phyloP scores from a whole-genome alignment of 2,329 filamentous ascomycete species.

The Aspergillus oerlinghausenensis region DNA sequence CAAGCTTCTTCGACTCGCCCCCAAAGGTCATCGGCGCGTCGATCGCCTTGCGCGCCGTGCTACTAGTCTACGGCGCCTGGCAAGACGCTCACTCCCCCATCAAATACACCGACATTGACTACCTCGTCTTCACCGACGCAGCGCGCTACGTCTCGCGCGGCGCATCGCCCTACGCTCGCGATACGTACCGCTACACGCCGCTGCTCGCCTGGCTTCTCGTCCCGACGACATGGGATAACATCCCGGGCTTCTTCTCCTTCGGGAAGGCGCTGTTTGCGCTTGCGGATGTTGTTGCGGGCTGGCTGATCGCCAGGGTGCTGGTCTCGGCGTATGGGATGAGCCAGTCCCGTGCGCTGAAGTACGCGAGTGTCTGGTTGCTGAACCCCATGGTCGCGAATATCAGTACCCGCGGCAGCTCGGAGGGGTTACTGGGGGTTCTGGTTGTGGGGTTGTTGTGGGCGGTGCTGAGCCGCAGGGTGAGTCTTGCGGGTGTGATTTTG shows the following conservation, averaged over 20 bases:
- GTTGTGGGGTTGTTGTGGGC: constrained; percentile 82
- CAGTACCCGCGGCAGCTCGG: constrained; percentile 88
- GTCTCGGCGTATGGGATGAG: constrained; percentile 45
- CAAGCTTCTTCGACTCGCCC: constrained; percentile 29
- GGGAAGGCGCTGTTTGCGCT: constrained; percentile 83
- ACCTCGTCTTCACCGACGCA: constrained; percentile 95
- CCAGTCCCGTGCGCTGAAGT: constrained; percentile 60
- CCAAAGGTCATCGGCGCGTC: constrained; percentile 33
- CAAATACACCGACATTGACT: constrained; percentile 99
- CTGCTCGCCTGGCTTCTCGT: constrained; percentile 86
- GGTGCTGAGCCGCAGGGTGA: constrained; percentile 58
- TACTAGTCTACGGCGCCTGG: constrained; percentile 84
- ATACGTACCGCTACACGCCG: constrained; percentile 96
- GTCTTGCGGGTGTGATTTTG: constrained; percentile 67
- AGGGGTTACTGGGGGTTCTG: constrained; percentile 81
- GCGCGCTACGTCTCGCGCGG: constrained; percentile 68
- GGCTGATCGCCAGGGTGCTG: constrained; percentile 62
- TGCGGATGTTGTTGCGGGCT: constrained; percentile 80
- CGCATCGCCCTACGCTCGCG: constrained; percentile 75
- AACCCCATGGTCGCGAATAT: constrained; percentile 99
- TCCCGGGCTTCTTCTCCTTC: constrained; percentile 56
- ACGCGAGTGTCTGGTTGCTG: constrained; percentile 83
- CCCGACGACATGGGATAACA: constrained; percentile 60
- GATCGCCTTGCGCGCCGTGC: constrained; percentile 61
- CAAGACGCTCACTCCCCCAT: constrained; percentile 88